Evolutionary conservation across 2,329 filamentous ascomycete species (phyloP).

Genomic region (Camillea tinctor): DNA sequence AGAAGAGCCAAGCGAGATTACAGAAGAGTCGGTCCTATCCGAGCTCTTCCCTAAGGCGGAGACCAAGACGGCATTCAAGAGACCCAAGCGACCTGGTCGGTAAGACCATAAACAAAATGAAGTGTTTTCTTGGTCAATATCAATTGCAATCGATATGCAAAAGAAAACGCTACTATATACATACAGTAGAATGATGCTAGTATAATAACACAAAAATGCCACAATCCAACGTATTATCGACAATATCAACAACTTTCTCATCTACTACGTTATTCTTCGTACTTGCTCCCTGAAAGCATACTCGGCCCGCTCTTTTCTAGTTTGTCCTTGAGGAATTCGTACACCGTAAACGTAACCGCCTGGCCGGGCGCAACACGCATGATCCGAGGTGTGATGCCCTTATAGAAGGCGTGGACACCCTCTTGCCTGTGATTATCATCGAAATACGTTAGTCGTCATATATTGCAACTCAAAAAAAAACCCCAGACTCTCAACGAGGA

Average conservation of each 20-base stretch:
- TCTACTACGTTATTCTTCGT: constrained; percentile 57
- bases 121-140: not conserved
- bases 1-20: constrained; percentile 68
- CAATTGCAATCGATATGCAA: not conserved
- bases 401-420: constrained; percentile 94
- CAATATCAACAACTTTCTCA: not conserved
- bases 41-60: constrained; percentile 69
- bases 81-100: constrained; percentile 77
- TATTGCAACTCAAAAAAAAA: too few species aligned
- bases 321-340: constrained; percentile 73
- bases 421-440: constrained; percentile 64
- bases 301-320: constrained; percentile 64
- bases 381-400: constrained; percentile 95
- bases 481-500: too few species aligned
- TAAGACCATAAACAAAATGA: constrained; percentile 25
- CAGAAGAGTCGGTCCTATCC: constrained; percentile 60
- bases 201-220: not conserved
- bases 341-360: constrained; percentile 74
- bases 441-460: not conserved
- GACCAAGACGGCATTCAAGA: constrained; percentile 67
- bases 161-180: not conserved
- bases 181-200: constrained; percentile 3
- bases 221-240: not conserved
- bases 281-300: constrained; percentile 60
- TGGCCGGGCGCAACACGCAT: constrained; percentile 98